Evolutionary conservation across 1,139 yeast genomes (phyloP).

Genomic region (Pneumocystis wakefieldiae): DNA sequence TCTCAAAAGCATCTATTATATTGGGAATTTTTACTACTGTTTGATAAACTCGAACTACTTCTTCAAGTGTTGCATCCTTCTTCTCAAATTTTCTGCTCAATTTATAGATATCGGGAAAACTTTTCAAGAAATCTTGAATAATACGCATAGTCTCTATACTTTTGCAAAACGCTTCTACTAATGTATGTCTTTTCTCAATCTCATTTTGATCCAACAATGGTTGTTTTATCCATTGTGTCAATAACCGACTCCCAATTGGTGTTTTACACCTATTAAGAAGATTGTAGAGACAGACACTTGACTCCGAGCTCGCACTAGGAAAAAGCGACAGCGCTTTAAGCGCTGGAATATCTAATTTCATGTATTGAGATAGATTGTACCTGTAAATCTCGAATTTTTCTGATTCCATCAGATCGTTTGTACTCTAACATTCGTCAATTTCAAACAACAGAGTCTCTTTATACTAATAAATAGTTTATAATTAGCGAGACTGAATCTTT

Average conservation of each 20-base stretch:
- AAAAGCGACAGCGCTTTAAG: constrained; percentile 74
- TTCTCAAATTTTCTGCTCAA: constrained; percentile 49
- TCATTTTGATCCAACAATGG: constrained; percentile 54
- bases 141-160: constrained; percentile 52
- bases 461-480: constrained; percentile 36
- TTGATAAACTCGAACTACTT: constrained; percentile 81
- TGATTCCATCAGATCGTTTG: constrained; percentile 40
- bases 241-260: constrained; percentile 65
- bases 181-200: constrained; percentile 52
- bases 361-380: constrained; percentile 59
- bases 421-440: constrained; percentile 27
- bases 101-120: constrained; percentile 72
- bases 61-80: constrained; percentile 50
- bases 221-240: constrained; percentile 91
- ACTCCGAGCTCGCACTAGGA: constrained; percentile 40
- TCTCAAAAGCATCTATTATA: constrained; percentile 38
- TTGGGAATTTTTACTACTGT: constrained; percentile 58
- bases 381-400: constrained; percentile 39
- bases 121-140: constrained; percentile 48
- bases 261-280: constrained; percentile 77
- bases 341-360: constrained; percentile 86
- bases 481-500: constrained; percentile 47
- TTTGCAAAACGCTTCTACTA: constrained; percentile 59
- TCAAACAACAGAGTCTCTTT: background rate
- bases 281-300: constrained; percentile 57